Conservation (phyloP, 306 rosid species). For the Acacia acuminata region DNA sequence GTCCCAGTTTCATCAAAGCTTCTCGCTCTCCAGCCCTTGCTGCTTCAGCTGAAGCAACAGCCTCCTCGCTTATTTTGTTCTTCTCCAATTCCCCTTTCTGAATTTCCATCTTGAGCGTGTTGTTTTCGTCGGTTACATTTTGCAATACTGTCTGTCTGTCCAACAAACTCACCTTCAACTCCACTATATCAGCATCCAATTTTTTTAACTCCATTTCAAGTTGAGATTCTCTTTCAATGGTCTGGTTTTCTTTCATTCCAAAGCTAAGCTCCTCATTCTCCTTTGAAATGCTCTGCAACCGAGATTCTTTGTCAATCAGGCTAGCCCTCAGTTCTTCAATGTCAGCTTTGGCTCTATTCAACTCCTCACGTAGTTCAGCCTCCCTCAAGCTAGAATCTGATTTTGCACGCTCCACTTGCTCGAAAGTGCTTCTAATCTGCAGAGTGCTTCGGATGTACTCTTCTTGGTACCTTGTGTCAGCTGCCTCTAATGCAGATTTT, state of each 20-base stretch:
- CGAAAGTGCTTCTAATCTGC: slow-evolving; percentile 78
- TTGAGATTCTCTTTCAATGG: slow-evolving; percentile 44
- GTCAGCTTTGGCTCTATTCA: slow-evolving; percentile 48
- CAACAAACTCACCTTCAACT: slow-evolving; percentile 57
- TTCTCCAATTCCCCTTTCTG: slow-evolving; percentile 48
- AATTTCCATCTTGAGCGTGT: slow-evolving; percentile 51
- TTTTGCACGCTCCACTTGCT: slow-evolving; percentile 61
- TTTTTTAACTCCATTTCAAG: slow-evolving; percentile 47
- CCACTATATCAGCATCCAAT: slow-evolving; percentile 52
- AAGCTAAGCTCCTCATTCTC: slow-evolving; percentile 44
- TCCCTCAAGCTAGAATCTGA: slow-evolving; percentile 59
- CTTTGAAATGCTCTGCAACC: slow-evolving; percentile 45
- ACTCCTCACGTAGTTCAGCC: slow-evolving; percentile 54
- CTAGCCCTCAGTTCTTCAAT: slow-evolving; percentile 60
- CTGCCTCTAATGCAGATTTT: slow-evolving; percentile 72
- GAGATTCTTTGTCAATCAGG: slow-evolving; percentile 61
- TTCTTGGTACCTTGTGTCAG: slow-evolving; percentile 80
- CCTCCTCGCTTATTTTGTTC: slow-evolving; percentile 40
- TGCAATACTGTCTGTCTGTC: slow-evolving; percentile 68
- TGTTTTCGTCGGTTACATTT: slow-evolving; percentile 57
- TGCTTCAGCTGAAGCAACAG: slow-evolving; percentile 48
- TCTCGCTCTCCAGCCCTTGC: slow-evolving; percentile 68
- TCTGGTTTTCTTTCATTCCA: slow-evolving; percentile 31
- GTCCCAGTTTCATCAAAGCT: slow-evolving; percentile 62
- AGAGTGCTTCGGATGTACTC: slow-evolving; percentile 79